Evolutionary conservation across 768 basidiomycete genomes (phyloP).

Genomic region (Tubosaeta brunneosetosa): DNA sequence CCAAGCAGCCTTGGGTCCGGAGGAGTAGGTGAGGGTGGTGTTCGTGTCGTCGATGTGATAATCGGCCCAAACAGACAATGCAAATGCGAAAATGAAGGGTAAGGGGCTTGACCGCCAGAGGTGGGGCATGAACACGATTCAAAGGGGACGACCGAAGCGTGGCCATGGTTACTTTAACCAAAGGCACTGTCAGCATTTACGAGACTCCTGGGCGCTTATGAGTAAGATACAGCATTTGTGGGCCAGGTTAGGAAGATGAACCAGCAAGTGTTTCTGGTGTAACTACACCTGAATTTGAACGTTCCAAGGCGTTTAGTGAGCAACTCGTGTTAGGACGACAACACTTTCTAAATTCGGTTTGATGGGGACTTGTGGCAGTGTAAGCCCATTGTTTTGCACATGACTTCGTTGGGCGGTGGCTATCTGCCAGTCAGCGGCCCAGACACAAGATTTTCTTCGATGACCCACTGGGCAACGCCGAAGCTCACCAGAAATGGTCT

Average conservation of each 20-base stretch:
- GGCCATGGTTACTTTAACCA: not conserved
- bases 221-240: not conserved
- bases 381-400: not conserved
- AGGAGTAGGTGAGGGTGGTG: slow-evolving; percentile 17
- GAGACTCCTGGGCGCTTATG: not conserved
- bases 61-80: slow-evolving; percentile 10
- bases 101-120: not conserved
- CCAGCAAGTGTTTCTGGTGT: not conserved
- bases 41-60: slow-evolving; percentile 26
- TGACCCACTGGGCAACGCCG: slow-evolving; percentile 9
- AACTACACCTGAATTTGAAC: not conserved
- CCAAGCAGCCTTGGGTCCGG: slow-evolving; percentile 24
- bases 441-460: slow-evolving; percentile 2
- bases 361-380: not conserved
- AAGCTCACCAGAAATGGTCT: slow-evolving; percentile 15
- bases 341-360: not conserved
- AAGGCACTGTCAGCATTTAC: not conserved
- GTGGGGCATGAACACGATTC: not conserved
- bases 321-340: not conserved
- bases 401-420: slow-evolving; percentile 7
- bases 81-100: slow-evolving; percentile 1
- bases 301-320: too few relatives aligned
- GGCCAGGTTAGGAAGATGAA: not conserved
- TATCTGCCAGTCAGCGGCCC: slow-evolving; percentile 22
- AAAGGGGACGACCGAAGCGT: not conserved